phyloP scores from a whole-genome alignment of 2,329 filamentous ascomycete species.

The Talaromyces amestolkiae region DNA sequence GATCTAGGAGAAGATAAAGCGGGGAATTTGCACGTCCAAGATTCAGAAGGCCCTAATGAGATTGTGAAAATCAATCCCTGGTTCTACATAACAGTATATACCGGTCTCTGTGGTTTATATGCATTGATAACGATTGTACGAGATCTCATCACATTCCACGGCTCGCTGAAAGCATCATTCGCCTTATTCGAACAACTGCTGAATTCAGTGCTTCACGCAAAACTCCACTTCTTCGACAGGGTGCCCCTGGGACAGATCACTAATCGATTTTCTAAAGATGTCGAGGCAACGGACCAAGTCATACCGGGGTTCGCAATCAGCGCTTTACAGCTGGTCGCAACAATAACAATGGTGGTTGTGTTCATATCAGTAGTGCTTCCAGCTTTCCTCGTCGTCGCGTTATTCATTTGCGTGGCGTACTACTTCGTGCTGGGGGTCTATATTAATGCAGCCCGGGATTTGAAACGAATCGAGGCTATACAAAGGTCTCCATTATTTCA shows the following conservation, averaged over 20 bases:
- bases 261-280: constrained; percentile 5
- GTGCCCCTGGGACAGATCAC: constrained; percentile 3
- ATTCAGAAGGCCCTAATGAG: background rate
- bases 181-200: background rate
- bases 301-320: constrained; percentile 6
- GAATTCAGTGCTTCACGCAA: background rate
- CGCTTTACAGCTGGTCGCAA: background rate
- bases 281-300: constrained; percentile 8
- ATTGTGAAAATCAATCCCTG: background rate
- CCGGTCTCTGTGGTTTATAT: background rate
- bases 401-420: constrained; percentile 7
- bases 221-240: constrained; percentile 1
- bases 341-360: background rate
- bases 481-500: constrained; percentile 11
- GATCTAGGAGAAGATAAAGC: background rate
- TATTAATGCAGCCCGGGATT: constrained; percentile 6
- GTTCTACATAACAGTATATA: constrained; percentile 4
- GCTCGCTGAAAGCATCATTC: constrained; percentile 10
- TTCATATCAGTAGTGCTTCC: background rate
- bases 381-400: background rate
- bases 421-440: background rate
- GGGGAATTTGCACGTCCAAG: too few relatives aligned
- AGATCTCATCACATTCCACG: background rate
- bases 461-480: constrained; percentile 6
- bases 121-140: background rate